A percentile compares a stretch with the other conserved stretches of the same genome.
These are phyloP conservation scores for Lasiosphaeria hispida DNA, from an alignment of 495 filamentous ascomycete genomes.

Conservation along the genomic window DNA sequence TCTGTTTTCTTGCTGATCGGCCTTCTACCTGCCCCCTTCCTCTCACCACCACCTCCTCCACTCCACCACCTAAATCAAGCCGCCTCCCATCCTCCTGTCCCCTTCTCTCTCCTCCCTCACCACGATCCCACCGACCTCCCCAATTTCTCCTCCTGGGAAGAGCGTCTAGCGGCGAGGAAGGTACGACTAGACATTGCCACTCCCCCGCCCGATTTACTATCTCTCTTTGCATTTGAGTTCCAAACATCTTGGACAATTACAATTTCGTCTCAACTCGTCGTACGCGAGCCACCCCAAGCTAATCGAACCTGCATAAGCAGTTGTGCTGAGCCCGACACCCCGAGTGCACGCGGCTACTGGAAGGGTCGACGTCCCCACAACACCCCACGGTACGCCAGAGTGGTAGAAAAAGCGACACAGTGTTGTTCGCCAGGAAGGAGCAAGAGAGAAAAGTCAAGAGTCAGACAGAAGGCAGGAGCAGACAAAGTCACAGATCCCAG, in stretches of 20 bases:
- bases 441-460: background rate
- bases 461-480: background rate
- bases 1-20: conserved; percentile 37
- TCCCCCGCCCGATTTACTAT: conserved; percentile 8
- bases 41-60: conserved; percentile 35
- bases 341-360: conserved; percentile 8
- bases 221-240: conserved; percentile 2
- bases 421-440: background rate
- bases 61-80: conserved; percentile 41
- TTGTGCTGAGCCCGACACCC: conserved; percentile 19
- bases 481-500: background rate
- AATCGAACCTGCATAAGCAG: conserved; percentile 26
- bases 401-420: too few relatives aligned
- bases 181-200: conserved; percentile 29
- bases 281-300: conserved; percentile 20
- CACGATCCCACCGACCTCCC: conserved; percentile 36
- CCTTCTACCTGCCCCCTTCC: conserved; percentile 38
- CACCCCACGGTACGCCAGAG: too few relatives aligned
- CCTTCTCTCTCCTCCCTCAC: conserved; percentile 36
- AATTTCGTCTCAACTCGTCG: conserved; percentile 11
- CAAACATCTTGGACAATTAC: too few relatives aligned
- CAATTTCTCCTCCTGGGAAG: conserved; percentile 32
- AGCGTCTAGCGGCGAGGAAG: conserved; percentile 37
- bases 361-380: background rate
- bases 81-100: conserved; percentile 35